phyloP scores from a whole-genome alignment of 2,329 filamentous ascomycete genomes.

The Aphanocladium album region DNA sequence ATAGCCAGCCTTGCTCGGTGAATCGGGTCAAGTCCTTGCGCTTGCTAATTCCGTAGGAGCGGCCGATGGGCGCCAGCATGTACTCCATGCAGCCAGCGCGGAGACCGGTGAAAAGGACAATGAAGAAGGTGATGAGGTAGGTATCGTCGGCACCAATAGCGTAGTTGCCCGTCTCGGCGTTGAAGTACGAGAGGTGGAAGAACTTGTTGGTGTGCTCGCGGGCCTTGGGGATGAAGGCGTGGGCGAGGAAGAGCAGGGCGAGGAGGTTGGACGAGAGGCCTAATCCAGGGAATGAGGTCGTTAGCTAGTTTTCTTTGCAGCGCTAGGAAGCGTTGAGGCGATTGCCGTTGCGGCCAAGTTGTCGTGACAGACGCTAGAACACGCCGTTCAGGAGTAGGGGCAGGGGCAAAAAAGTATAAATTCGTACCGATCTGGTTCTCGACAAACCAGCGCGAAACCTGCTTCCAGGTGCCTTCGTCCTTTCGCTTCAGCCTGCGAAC shows the following conservation, averaged over 20 bases:
- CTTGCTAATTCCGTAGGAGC: constrained; percentile 65
- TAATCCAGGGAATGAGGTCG: constrained; percentile 18
- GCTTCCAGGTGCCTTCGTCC: constrained; percentile 56
- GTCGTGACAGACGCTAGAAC: not conserved
- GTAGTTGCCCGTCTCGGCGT: constrained; percentile 63
- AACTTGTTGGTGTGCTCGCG: constrained; percentile 79
- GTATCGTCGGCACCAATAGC: constrained; percentile 73
- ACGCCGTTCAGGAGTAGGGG: not conserved
- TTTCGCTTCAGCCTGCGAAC: constrained; percentile 56
- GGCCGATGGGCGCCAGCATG: constrained; percentile 72
- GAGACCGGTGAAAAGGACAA: constrained; percentile 81
- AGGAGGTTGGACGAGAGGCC: constrained; percentile 83
- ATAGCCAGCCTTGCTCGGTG: constrained; percentile 89
- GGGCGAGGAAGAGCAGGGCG: constrained; percentile 74
- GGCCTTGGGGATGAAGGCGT: constrained; percentile 76
- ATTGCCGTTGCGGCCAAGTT: not conserved
- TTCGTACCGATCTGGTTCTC: constrained; percentile 73
- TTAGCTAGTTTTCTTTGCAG: constrained; percentile 18
- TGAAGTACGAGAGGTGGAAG: constrained; percentile 80
- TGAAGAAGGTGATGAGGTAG: constrained; percentile 70
- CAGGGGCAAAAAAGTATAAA: constrained; percentile 17
- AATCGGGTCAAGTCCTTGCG: constrained; percentile 76
- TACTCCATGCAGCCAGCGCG: constrained; percentile 85
- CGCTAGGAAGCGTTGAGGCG: not conserved
- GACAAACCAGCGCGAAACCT: constrained; percentile 64